A percentile compares a stretch with the other conserved stretches of the same genome.
Conservation (phyloP, 2,329 filamentous ascomycete species). For the Tolypocladium paradoxum region DNA sequence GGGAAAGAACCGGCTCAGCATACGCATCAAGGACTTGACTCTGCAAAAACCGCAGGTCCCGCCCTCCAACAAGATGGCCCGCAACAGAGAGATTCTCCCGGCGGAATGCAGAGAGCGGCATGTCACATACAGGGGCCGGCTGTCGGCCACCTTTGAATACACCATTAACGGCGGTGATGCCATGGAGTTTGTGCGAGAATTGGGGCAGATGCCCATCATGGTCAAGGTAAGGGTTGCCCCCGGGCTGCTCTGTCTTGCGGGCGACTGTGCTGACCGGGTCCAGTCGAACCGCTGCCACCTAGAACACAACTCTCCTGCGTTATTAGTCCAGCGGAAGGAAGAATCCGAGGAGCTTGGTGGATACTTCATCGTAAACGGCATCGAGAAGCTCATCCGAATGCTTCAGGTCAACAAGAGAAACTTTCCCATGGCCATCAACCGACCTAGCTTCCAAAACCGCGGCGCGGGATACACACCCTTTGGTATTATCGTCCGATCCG, state of each 20-base stretch:
- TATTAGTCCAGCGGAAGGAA: conserved; percentile 79
- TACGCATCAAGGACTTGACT: conserved; percentile 71
- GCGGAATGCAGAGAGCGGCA: conserved; percentile 93
- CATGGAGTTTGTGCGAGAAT: conserved; percentile 69
- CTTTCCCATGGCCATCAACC: conserved; percentile 88
- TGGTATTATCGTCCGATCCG: conserved; percentile 83
- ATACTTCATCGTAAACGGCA: conserved; percentile 96
- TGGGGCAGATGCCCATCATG: conserved; percentile 90
- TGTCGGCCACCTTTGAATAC: conserved; percentile 76
- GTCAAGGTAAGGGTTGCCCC: conserved; percentile 54
- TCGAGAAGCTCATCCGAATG: conserved; percentile 91
- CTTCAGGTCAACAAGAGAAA: conserved; percentile 85
- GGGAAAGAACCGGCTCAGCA: conserved; percentile 61
- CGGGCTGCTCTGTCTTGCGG: not conserved
- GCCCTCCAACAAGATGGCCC: conserved; percentile 70
- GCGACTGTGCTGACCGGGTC: not conserved
- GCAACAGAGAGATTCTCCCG: conserved; percentile 76
- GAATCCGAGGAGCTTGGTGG: conserved; percentile 93
- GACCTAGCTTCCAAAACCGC: conserved; percentile 80
- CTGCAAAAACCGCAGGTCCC: conserved; percentile 76
- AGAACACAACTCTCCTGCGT: conserved; percentile 70
- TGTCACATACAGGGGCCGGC: conserved; percentile 77
- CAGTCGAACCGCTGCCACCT: conserved; percentile 87
- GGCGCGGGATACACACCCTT: conserved; percentile 80
- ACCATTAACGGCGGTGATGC: conserved; percentile 79